Conservation (phyloP, 805 yeast species). For the Tetrapisispora iriomotensis region DNA sequence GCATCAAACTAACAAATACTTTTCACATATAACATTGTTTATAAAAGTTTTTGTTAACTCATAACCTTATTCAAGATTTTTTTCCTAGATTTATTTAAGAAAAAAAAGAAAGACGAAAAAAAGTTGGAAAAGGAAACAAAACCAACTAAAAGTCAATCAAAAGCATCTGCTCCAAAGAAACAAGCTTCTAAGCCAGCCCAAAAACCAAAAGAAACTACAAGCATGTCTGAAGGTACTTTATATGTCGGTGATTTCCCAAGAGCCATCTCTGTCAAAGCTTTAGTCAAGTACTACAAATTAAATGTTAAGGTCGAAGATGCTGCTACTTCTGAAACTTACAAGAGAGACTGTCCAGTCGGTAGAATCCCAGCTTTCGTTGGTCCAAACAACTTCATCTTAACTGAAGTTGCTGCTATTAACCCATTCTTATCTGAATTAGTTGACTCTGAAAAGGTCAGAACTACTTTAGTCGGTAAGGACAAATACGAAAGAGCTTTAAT, state of each 20-base stretch:
- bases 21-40: neutral
- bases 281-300: conserved; percentile 49
- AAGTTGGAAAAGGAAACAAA: neutral
- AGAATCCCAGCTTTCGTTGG: conserved; percentile 64
- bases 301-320: conserved; percentile 44
- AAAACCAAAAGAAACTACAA: conserved; percentile 6
- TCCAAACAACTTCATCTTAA: conserved; percentile 62
- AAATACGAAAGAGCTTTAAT: conserved; percentile 38
- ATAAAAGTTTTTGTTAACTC: neutral
- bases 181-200: too few species aligned
- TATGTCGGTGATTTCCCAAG: conserved; percentile 36
- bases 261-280: conserved; percentile 30
- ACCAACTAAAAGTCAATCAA: neutral
- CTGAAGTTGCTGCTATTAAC: conserved; percentile 56
- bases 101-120: neutral
- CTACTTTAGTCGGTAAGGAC: conserved; percentile 44
- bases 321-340: conserved; percentile 24
- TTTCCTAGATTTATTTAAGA: conserved; percentile 1
- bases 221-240: conserved; percentile 5
- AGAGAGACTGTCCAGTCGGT: conserved; percentile 49
- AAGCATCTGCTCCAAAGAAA: neutral
- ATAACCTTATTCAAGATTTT: neutral
- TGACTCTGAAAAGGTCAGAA: conserved; percentile 27
- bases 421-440: conserved; percentile 36
- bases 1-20: conserved; percentile 1